These are phyloP conservation scores for Sporobolomyces phaffii DNA, from an alignment of 768 basidiomycete species.

Conservation along the genomic window DNA sequence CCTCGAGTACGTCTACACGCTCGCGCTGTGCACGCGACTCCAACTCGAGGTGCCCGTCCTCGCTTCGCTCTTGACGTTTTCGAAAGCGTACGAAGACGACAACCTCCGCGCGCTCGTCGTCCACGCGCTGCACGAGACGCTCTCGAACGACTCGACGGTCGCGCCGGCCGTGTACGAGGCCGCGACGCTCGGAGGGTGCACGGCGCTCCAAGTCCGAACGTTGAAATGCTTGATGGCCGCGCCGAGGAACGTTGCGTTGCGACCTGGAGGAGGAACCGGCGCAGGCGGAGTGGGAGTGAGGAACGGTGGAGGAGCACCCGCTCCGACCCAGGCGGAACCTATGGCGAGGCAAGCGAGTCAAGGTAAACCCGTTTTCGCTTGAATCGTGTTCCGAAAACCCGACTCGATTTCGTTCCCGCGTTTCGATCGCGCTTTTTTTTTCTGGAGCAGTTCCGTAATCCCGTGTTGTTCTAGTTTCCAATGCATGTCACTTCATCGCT, in stretches of 20 bases:
- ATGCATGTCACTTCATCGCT: neutral
- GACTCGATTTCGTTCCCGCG: no score
- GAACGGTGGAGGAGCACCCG: neutral
- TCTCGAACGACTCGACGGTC: slow-evolving; percentile 45
- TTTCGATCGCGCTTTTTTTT: neutral
- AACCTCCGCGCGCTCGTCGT: slow-evolving; percentile 73
- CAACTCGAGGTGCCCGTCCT: slow-evolving; percentile 87
- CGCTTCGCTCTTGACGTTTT: slow-evolving; percentile 74
- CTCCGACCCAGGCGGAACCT: neutral
- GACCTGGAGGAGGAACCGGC: neutral
- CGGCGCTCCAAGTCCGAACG: slow-evolving; percentile 77
- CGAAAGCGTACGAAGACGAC: slow-evolving; percentile 70
- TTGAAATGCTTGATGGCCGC: slow-evolving; percentile 44
- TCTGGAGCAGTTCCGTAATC: no score
- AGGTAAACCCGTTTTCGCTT: slow-evolving; percentile 16
- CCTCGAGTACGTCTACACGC: slow-evolving; percentile 88
- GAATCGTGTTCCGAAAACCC: no score
- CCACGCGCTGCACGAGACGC: slow-evolving; percentile 84
- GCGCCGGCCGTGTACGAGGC: slow-evolving; percentile 89
- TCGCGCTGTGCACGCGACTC: slow-evolving; percentile 75
- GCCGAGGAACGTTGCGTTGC: neutral
- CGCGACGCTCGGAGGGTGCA: slow-evolving; percentile 81
- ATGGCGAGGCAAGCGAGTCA: slow-evolving; percentile 7
- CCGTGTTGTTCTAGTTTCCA: no score
- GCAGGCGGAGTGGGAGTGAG: neutral